These are phyloP conservation scores for Canavalia gladiata DNA, from an alignment of 306 rosid species.

Conservation along the genomic window DNA sequence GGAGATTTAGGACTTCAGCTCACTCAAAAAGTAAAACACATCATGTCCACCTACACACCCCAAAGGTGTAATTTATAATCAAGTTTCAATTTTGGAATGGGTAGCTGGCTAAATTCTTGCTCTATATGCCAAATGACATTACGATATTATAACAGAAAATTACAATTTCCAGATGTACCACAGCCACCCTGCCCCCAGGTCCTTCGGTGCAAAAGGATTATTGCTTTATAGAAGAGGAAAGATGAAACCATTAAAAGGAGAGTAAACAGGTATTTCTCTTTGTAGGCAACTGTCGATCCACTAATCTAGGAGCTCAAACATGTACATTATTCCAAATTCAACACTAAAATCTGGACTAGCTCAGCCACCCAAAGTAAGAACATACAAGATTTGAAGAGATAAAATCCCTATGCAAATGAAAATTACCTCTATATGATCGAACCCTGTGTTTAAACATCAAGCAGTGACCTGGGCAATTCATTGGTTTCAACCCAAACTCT, in stretches of 20 bases:
- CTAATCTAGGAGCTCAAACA: slow-evolving; percentile 15
- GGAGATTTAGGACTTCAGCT: not conserved
- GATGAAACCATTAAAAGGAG: slow-evolving; percentile 18
- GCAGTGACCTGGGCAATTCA: slow-evolving; percentile 99
- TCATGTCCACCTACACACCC: not conserved
- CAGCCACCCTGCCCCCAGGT: not conserved
- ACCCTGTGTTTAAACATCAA: slow-evolving; percentile 94
- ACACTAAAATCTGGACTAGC: slow-evolving; percentile 34
- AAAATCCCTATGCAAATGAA: slow-evolving; percentile 15
- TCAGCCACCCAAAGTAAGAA: slow-evolving; percentile 20
- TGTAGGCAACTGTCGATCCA: slow-evolving; percentile 3
- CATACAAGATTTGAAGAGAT: slow-evolving; percentile 29
- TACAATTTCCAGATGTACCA: slow-evolving; percentile 4
- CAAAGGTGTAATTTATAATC: slow-evolving; percentile 14
- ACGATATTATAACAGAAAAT: slow-evolving; percentile 14
- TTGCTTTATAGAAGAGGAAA: slow-evolving; percentile 12
- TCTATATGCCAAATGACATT: slow-evolving; percentile 15
- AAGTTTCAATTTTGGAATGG: slow-evolving; percentile 9
- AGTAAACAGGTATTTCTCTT: slow-evolving; percentile 8
- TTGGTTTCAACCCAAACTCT: slow-evolving; percentile 97
- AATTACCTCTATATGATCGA: slow-evolving; percentile 88
- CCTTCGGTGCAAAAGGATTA: not conserved
- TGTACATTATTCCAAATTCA: slow-evolving; percentile 20
- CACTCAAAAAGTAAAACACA: not conserved
- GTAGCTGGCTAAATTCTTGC: slow-evolving; percentile 4